Conservation (phyloP, 306 rosid genomes). For the Rosa multiflora region DNA sequence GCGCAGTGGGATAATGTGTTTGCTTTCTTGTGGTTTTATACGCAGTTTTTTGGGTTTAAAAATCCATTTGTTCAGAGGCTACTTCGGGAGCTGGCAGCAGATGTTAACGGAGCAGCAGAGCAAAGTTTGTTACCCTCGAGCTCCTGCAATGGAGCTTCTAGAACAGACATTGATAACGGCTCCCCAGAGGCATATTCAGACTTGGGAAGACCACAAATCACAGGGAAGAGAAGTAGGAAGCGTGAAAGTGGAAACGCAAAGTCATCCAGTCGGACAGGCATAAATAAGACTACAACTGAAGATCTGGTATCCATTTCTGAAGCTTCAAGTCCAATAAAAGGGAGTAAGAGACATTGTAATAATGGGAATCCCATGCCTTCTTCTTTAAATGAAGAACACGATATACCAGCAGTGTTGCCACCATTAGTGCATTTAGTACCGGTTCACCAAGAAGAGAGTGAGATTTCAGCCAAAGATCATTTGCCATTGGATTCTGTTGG, state of each 20-base stretch:
- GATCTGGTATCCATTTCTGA: conserved; percentile 30
- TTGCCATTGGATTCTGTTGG: conserved; percentile 31
- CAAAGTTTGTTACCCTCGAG: conserved; percentile 37
- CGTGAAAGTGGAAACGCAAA: conserved; percentile 30
- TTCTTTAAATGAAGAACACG: conserved; percentile 29
- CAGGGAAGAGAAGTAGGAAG: conserved; percentile 65
- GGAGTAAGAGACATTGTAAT: conserved; percentile 33
- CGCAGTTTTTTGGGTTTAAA: conserved; percentile 90
- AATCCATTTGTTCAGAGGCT: conserved; percentile 69
- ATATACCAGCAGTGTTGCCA: conserved; percentile 24
- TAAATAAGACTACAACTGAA: conserved; percentile 40
- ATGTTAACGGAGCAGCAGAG: conserved; percentile 56
- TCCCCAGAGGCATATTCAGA: conserved; percentile 30
- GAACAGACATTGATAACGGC: conserved; percentile 29
- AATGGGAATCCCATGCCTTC: conserved; percentile 23
- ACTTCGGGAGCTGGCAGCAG: conserved; percentile 69
- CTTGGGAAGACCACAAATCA: conserved; percentile 30
- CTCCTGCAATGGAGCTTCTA: conserved; percentile 33
- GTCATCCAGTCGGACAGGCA: conserved; percentile 27
- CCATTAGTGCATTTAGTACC: conserved; percentile 22
- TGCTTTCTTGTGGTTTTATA: conserved; percentile 3
- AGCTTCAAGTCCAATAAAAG: conserved; percentile 29
- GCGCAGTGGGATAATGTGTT: neutral
- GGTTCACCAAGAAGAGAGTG: conserved; percentile 28
- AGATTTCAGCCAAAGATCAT: conserved; percentile 38